Conservation (phyloP, 2,329 filamentous ascomycete genomes). For the Ceratocystis colombiana region DNA sequence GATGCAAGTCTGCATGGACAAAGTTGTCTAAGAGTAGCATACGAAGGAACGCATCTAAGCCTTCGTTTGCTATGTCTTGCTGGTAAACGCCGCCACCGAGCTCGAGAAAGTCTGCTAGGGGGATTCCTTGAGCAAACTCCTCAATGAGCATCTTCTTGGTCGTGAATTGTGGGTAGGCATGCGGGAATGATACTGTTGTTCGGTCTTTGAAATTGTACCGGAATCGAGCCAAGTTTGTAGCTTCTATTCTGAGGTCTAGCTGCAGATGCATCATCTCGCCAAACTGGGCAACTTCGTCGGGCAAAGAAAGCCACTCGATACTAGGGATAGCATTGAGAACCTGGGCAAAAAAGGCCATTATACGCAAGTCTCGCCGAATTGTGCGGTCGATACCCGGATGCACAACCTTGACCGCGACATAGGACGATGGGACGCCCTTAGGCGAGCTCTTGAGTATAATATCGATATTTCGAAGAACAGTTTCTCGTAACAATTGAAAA, state of each 20-base stretch:
- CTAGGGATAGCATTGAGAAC: slow-evolving; percentile 79
- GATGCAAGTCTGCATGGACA: slow-evolving; percentile 89
- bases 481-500: slow-evolving; percentile 27
- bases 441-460: slow-evolving; percentile 78
- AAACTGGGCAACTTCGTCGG: slow-evolving; percentile 87
- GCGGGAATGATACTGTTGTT: slow-evolving; percentile 93
- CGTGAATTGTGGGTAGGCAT: slow-evolving; percentile 83
- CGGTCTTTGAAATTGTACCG: slow-evolving; percentile 81
- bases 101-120: slow-evolving; percentile 78
- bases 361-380: slow-evolving; percentile 80
- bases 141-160: slow-evolving; percentile 88
- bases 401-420: slow-evolving; percentile 92
- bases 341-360: slow-evolving; percentile 86
- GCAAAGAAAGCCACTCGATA: slow-evolving; percentile 93
- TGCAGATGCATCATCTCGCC: slow-evolving; percentile 99
- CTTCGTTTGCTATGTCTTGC: slow-evolving; percentile 87
- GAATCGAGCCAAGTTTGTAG: slow-evolving; percentile 79
- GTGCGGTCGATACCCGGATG: slow-evolving; percentile 84
- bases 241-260: slow-evolving; percentile 86
- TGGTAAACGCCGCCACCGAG: slow-evolving; percentile 89
- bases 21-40: slow-evolving; percentile 98
- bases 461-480: slow-evolving; percentile 70
- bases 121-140: slow-evolving; percentile 91
- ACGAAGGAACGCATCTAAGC: slow-evolving; percentile 86
- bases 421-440: slow-evolving; percentile 73